Conservation (phyloP, 257 asterid genomes). For the Osmanthus fragrans region DNA sequence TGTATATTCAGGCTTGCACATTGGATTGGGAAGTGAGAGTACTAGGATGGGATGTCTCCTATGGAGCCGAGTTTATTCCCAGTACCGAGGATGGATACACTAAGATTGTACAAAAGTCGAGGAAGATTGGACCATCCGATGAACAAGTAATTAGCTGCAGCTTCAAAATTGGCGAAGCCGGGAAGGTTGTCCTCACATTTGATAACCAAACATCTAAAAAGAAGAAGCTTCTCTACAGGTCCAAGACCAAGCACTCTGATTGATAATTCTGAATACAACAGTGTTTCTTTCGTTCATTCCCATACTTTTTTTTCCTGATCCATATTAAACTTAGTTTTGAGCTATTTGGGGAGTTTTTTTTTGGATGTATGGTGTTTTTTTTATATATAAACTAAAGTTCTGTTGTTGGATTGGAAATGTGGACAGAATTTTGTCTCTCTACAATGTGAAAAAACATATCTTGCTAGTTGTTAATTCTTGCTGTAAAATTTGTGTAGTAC, state of each 20-base stretch:
- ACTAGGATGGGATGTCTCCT: background rate
- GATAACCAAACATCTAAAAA: constrained; percentile 16
- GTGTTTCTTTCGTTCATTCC: constrained; percentile 42
- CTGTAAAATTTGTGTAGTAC: constrained; percentile 32
- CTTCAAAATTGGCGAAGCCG: background rate
- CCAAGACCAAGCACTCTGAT: constrained; percentile 13
- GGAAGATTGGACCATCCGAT: constrained; percentile 5
- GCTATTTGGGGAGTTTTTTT: constrained; percentile 18
- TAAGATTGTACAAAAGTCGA: background rate
- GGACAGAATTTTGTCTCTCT: constrained; percentile 31
- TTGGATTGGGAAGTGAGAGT: background rate
- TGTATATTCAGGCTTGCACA: background rate
- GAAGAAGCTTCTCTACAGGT: constrained; percentile 12
- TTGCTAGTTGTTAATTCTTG: constrained; percentile 29
- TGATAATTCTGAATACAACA: background rate
- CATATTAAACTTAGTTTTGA: constrained; percentile 34
- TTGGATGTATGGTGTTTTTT: constrained; percentile 33
- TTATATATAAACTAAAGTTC: constrained; percentile 26
- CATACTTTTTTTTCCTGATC: constrained; percentile 34
- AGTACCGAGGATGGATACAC: background rate
- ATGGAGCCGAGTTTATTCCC: background rate
- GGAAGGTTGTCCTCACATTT: background rate
- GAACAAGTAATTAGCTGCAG: background rate
- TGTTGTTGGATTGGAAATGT: constrained; percentile 36
- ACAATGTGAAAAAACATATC: background rate